Percentiles rank a stretch among this genome's conserved stretches.
Conservation (phyloP, 202 grass and related monocot species). For the Carex arenaria region DNA sequence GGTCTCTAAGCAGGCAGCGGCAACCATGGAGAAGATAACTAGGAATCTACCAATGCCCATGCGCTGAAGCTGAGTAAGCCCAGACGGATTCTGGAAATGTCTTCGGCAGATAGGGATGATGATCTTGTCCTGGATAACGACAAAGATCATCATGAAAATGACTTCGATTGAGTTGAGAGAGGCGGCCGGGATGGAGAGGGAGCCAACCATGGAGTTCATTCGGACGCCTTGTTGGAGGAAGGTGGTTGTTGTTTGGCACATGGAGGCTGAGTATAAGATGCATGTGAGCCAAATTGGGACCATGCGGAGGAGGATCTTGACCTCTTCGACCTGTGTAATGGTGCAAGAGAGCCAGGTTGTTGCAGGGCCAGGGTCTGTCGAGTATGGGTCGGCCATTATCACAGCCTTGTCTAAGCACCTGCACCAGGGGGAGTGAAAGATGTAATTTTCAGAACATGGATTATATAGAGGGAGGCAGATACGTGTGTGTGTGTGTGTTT, state of each 20-base stretch:
- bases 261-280: slow-evolving; percentile 54
- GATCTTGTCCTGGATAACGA: slow-evolving; percentile 51
- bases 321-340: slow-evolving; percentile 72
- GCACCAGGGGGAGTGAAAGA: neutral
- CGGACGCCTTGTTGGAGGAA: slow-evolving; percentile 78
- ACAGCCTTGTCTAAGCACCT: slow-evolving; percentile 92
- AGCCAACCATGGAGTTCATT: slow-evolving; percentile 62
- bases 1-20: slow-evolving; percentile 51
- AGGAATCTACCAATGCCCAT: slow-evolving; percentile 76
- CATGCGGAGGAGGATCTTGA: slow-evolving; percentile 78
- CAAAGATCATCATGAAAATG: slow-evolving; percentile 78
- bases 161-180: slow-evolving; percentile 72
- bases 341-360: slow-evolving; percentile 44
- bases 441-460: neutral
- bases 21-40: slow-evolving; percentile 42
- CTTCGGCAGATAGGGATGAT: slow-evolving; percentile 47
- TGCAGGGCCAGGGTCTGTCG: slow-evolving; percentile 2
- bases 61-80: slow-evolving; percentile 73
- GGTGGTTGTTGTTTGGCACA: slow-evolving; percentile 69
- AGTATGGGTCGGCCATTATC: slow-evolving; percentile 47
- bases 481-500: neutral
- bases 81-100: slow-evolving; percentile 29
- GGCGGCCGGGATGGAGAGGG: slow-evolving; percentile 71
- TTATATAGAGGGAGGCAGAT: neutral
- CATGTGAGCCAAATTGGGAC: slow-evolving; percentile 77